A percentile compares a stretch with the other conserved stretches of the same genome.
These are phyloP conservation scores for Rhizoclosmatium sp. DNA, from an alignment of 192 early-diverging fungal genomes.

Conservation along the genomic window DNA sequence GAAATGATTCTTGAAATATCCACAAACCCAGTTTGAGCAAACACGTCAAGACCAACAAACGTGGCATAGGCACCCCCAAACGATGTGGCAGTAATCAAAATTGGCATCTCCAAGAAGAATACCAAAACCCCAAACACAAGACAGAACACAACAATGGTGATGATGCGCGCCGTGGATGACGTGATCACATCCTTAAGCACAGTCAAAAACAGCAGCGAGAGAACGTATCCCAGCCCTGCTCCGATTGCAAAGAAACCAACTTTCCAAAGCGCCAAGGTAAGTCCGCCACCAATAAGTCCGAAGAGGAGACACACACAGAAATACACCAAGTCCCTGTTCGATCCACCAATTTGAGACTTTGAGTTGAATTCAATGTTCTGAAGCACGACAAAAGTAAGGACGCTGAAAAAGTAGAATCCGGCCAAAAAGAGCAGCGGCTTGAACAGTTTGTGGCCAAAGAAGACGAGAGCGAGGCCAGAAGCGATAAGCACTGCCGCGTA, in stretches of 20 bases:
- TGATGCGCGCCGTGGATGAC: background rate
- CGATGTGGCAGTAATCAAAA: constrained; percentile 51
- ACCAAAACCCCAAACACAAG: constrained; percentile 32
- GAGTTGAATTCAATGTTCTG: constrained; percentile 52
- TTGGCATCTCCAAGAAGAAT: constrained; percentile 43
- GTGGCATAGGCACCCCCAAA: constrained; percentile 60
- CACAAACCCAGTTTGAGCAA: constrained; percentile 62
- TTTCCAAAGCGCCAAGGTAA: constrained; percentile 72
- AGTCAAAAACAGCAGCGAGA: constrained; percentile 78
- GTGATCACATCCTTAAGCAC: background rate
- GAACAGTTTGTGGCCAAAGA: constrained; percentile 72
- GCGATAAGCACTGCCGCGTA: constrained; percentile 69
- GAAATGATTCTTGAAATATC: background rate
- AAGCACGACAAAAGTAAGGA: constrained; percentile 58
- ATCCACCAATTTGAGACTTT: constrained; percentile 46
- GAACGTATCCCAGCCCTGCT: constrained; percentile 77
- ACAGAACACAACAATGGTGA: background rate
- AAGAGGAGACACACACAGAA: constrained; percentile 64
- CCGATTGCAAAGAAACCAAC: constrained; percentile 82
- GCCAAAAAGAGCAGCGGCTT: constrained; percentile 75
- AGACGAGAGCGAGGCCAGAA: constrained; percentile 71
- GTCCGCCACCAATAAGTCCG: constrained; percentile 72
- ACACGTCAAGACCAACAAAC: constrained; percentile 64
- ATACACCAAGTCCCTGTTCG: constrained; percentile 48
- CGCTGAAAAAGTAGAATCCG: constrained; percentile 70